Conservation (phyloP, 1,284 basidiomycete genomes). For the Pseudozyma hubeiensis region DNA sequence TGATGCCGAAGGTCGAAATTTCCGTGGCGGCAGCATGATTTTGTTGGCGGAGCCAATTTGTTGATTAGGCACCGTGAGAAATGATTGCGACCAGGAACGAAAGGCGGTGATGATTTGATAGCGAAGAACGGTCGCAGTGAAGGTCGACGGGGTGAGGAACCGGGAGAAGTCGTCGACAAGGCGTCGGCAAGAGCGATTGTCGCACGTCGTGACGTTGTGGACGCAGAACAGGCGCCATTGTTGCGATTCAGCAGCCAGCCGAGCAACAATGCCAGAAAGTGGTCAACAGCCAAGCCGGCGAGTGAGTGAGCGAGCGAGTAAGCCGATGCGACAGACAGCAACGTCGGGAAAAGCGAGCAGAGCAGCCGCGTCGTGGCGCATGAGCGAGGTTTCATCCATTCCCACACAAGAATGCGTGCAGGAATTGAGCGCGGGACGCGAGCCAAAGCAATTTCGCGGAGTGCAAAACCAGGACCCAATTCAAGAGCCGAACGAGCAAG, state of each 20-base stretch:
- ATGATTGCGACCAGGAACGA: not conserved
- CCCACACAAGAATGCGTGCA: too few species aligned
- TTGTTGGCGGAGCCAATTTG: too few species aligned
- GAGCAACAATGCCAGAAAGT: too few species aligned
- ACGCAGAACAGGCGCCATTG: too few species aligned
- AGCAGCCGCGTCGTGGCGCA: conserved; percentile 7
- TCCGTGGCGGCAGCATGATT: too few species aligned
- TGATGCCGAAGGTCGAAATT: not conserved
- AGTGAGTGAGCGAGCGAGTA: not conserved
- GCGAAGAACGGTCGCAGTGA: too few species aligned
- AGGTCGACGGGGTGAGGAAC: too few species aligned
- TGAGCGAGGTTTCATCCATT: not conserved
- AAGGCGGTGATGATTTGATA: too few species aligned
- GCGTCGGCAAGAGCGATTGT: too few species aligned
- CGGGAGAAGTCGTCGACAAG: too few species aligned
- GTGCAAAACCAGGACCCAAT: conserved; percentile 11
- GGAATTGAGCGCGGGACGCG: not conserved
- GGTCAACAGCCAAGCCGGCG: not conserved
- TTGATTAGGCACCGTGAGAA: not conserved
- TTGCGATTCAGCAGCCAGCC: too few species aligned
- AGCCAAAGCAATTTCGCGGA: conserved; percentile 11
- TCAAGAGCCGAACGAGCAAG: not conserved
- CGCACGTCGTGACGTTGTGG: too few species aligned
- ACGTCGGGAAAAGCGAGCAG: not conserved
- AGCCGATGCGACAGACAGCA: not conserved